Base-by-base conservation (phyloP, 1,139 yeast genomes). In the Arxiozyma bovina region DNA sequence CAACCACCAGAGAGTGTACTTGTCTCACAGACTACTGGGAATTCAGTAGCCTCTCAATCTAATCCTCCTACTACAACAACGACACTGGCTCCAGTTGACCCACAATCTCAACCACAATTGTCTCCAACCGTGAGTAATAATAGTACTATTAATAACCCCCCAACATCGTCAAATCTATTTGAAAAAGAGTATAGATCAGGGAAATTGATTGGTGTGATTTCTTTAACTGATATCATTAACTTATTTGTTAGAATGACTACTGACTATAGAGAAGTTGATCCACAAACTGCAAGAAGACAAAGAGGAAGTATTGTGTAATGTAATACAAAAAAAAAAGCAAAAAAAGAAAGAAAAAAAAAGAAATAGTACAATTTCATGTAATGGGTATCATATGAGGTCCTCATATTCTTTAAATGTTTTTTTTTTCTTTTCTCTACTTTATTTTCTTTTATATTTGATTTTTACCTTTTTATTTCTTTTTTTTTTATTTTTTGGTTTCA, bases 171-270 rank as follows among this genome's bases (percentile, higher is more conserved):
- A 21, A 63, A 66, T 49, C 53, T 65, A 3, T 69, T 71, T 43
- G 76, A 73, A 57, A 65, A 68, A 52, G 73, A 72, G 54, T 78
- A 80, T 49, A 74, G 83, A 52, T 82, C 87, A 1, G 96, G 96
- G 15, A 85, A 83, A 66, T 77, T 91, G 59, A 80, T 87, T 55
- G 98, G 98, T 47, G 98, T 93, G 23, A 83, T 93, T 5, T 87
- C 96, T 1, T 74, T 93, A 60, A 90, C 98, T 0, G 99, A 91
- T 70, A 85, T 91, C 48, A 73, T 93, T 54, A 87, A 91, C 27
- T 72, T 88, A 50, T 78, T 91, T 61, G 96, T 96, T 4, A 79
- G 83, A 60, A 80, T 81, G 43, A 80, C 84, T 57, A 80, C 83
- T 8, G 68, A 66, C 45, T 77, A 77, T 55, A 87, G 86, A 7